phyloP scores from a whole-genome alignment of 2,329 filamentous ascomycete genomes.

The Graphilbum sp. region DNA sequence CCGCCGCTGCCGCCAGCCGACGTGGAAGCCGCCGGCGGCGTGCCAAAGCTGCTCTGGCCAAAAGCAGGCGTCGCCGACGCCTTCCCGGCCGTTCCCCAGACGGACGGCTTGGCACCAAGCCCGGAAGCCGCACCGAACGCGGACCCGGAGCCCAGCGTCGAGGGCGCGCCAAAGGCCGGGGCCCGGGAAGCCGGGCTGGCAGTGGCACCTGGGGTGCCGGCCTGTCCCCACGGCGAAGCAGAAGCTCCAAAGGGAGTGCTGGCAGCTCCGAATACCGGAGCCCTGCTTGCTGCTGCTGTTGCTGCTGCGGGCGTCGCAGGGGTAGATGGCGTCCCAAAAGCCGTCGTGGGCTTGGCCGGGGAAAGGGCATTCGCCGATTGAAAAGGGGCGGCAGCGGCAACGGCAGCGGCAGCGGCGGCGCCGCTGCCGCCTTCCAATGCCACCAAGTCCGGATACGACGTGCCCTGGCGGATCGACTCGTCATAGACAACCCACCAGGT shows the following conservation, averaged over 20 bases:
- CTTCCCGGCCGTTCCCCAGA: conserved; percentile 13
- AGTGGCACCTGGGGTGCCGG: conserved; percentile 10
- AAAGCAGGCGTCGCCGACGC: conserved; percentile 27
- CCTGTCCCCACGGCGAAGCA: conserved; percentile 30
- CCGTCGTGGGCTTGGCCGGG: too few relatives aligned
- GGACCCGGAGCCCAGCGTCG: conserved; percentile 4
- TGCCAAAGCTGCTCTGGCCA: conserved; percentile 35
- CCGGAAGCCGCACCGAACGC: conserved; percentile 21
- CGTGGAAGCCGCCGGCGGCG: conserved; percentile 12
- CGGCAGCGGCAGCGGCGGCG: conserved; percentile 10
- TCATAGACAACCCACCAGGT: conserved; percentile 89
- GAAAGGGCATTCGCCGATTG: too few relatives aligned
- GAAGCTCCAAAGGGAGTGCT: conserved; percentile 32
- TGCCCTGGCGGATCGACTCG: conserved; percentile 62
- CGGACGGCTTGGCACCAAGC: conserved; percentile 15
- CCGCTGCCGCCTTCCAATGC: not conserved
- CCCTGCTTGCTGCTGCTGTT: conserved; percentile 1
- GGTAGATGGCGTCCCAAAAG: conserved; percentile 14
- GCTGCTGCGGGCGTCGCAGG: too few relatives aligned
- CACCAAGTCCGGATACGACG: conserved; percentile 53
- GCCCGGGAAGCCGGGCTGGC: conserved; percentile 16
- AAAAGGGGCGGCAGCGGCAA: too few relatives aligned
- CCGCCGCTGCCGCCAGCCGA: too few relatives aligned
- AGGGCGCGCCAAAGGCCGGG: conserved; percentile 32
- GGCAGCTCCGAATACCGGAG: conserved; percentile 21